A percentile compares a stretch with the other conserved stretches of the same genome.
phyloP scores from a whole-genome alignment of 495 filamentous ascomycete species.

The Neurospora sp. region DNA sequence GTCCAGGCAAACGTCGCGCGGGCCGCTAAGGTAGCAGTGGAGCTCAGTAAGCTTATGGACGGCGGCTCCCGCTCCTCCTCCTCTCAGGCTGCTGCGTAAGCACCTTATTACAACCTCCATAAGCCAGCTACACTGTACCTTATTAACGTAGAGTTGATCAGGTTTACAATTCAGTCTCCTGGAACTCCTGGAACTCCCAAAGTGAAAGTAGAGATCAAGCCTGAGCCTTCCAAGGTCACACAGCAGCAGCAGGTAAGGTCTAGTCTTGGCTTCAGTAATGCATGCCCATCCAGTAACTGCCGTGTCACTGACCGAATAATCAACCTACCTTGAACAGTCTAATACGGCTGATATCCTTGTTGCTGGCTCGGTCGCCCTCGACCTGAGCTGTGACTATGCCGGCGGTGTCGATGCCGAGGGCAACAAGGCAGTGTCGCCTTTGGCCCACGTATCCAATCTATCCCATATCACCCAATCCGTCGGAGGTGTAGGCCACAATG shows the following conservation, averaged over 20 bases:
- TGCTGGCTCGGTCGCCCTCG: constrained; percentile 80
- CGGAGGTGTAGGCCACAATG: constrained; percentile 92
- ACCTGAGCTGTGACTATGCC: constrained; percentile 69
- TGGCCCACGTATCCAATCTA: constrained; percentile 77
- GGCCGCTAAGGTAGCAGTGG: constrained; percentile 70
- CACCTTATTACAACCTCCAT: neutral
- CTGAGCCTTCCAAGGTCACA: neutral
- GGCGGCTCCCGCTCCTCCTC: neutral
- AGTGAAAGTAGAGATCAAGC: neutral
- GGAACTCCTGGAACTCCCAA: neutral
- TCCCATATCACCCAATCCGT: constrained; percentile 68
- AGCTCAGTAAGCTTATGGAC: constrained; percentile 51
- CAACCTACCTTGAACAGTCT: neutral
- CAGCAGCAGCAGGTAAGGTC: neutral
- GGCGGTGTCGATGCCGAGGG: constrained; percentile 14
- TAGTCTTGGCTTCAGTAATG: neutral
- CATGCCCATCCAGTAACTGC: neutral
- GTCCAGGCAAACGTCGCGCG: constrained; percentile 71
- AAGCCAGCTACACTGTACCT: neutral
- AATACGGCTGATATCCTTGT: constrained; percentile 58
- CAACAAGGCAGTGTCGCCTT: constrained; percentile 29
- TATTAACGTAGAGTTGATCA: neutral
- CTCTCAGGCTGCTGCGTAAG: neutral
- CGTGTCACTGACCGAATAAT: neutral
- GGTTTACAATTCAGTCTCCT: neutral